Conservation (phyloP, 2,329 filamentous ascomycete species). For the Botrytis hyacinthi region DNA sequence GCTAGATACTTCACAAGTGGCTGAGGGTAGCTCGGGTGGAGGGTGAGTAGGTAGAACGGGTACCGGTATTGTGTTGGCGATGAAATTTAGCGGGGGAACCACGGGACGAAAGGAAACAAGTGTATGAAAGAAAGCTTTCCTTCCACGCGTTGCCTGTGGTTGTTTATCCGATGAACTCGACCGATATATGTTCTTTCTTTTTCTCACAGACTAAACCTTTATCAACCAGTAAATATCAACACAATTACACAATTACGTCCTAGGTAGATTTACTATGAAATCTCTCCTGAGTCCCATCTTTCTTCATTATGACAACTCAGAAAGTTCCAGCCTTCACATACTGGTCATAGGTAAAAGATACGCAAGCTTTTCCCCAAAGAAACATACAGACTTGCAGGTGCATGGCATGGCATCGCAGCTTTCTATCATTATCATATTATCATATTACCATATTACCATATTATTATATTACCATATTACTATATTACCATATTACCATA, state of each 20-base stretch:
- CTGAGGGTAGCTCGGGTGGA: neutral
- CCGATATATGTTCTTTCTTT: neutral
- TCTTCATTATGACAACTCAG: conserved; percentile 5
- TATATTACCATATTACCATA: no score
- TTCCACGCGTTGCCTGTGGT: neutral
- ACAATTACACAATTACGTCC: neutral
- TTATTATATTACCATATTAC: no score
- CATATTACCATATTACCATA: no score
- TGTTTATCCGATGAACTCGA: neutral
- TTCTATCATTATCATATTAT: neutral
- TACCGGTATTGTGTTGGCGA: neutral
- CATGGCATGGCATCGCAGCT: neutral
- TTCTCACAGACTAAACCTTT: neutral
- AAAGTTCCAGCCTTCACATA: neutral
- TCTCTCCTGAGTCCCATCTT: neutral
- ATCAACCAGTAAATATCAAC: neutral
- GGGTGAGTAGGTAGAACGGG: neutral
- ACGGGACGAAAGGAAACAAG: neutral
- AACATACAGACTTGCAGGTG: neutral
- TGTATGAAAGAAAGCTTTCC: neutral
- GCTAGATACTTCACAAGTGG: neutral
- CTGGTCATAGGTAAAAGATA: neutral
- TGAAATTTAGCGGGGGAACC: neutral
- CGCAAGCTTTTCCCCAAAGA: neutral
- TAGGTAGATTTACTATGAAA: neutral